Evolutionary conservation across 495 filamentous ascomycete genomes (phyloP).

Genomic region (Tuber borchii): DNA sequence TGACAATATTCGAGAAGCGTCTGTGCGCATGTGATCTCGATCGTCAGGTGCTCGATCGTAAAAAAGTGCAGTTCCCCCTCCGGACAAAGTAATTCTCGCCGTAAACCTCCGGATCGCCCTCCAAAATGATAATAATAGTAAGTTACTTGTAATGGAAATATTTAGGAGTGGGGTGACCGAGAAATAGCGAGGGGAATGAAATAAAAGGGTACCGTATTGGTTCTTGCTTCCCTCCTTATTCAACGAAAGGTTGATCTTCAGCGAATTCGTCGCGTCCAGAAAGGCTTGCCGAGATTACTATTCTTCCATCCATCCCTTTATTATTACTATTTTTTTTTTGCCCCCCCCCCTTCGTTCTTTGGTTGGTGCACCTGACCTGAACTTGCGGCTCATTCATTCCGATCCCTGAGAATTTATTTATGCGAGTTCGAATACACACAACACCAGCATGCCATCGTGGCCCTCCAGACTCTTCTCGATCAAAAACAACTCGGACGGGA

Average conservation of each 20-base stretch:
- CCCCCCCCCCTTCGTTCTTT: neutral
- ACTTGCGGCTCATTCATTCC: conserved; percentile 4
- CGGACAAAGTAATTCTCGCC: neutral
- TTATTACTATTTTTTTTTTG: neutral
- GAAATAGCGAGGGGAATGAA: neutral
- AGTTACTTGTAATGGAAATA: neutral
- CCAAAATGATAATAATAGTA: neutral
- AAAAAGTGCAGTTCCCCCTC: neutral
- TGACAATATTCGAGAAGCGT: neutral
- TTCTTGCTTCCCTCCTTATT: neutral
- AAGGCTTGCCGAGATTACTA: neutral
- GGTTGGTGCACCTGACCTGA: neutral
- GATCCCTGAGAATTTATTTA: neutral
- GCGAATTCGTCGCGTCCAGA: neutral
- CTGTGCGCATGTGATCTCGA: neutral
- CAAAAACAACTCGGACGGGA: neutral
- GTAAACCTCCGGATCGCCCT: neutral
- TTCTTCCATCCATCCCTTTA: neutral
- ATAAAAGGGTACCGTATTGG: neutral
- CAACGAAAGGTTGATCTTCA: neutral
- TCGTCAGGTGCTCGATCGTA: neutral
- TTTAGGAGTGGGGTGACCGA: neutral
- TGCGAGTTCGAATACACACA: neutral
- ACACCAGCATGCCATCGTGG: neutral
- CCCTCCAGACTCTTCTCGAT: neutral